Conservation (phyloP, 2,329 filamentous ascomycete species). For the Amphichorda felina region DNA sequence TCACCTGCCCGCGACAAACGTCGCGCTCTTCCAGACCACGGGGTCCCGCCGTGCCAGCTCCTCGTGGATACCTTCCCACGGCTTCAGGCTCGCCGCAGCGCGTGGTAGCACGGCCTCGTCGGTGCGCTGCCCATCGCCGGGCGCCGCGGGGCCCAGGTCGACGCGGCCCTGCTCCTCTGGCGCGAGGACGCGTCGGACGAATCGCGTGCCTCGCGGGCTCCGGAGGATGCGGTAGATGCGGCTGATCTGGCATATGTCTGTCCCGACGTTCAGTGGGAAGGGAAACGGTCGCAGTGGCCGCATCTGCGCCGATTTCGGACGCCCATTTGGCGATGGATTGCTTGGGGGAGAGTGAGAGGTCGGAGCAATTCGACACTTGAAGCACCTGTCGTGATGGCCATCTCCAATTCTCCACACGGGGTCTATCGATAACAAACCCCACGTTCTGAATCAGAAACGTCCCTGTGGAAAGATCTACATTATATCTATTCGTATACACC, state of each 20-base stretch:
- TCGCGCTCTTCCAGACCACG: constrained; percentile 22
- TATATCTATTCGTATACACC: no score
- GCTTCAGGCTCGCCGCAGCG: constrained; percentile 4
- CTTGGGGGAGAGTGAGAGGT: no score
- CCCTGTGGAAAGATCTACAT: no score
- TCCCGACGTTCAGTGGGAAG: constrained; percentile 58
- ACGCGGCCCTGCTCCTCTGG: constrained; percentile 20
- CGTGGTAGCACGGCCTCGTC: constrained; percentile 3
- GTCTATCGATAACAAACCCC: no score
- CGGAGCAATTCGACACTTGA: no score
- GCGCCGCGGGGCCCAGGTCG: neutral
- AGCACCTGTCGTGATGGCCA: no score
- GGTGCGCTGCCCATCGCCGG: no score
- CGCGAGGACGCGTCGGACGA: constrained; percentile 35
- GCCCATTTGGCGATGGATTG: no score
- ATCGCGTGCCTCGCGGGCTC: constrained; percentile 25
- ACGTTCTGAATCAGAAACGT: no score
- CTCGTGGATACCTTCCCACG: constrained; percentile 5
- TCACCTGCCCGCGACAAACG: constrained; percentile 32
- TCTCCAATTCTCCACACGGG: no score
- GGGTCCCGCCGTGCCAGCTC: no score
- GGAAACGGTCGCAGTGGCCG: constrained; percentile 39
- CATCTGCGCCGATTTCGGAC: constrained; percentile 9
- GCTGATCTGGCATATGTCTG: constrained; percentile 61
- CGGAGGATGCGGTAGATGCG: constrained; percentile 51